Base-by-base conservation (phyloP, 1,284 basidiomycete species). In the Moesziomyces antarcticus region DNA sequence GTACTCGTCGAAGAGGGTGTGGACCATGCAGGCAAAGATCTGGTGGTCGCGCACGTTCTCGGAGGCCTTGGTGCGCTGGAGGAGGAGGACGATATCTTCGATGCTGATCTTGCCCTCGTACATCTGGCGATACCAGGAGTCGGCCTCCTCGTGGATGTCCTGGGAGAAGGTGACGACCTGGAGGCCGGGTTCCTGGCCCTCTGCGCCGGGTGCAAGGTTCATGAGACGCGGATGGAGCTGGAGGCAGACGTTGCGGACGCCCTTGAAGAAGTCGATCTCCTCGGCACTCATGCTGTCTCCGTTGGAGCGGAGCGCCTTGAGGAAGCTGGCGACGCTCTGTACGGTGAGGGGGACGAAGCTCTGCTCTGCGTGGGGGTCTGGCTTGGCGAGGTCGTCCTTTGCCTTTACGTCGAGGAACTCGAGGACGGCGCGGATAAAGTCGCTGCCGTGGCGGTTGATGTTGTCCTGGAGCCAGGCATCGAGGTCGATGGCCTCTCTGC, bases 1-100 rank as follows among this genome's bases (percentile, higher is more conserved):
- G 89, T 97, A 97, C 87, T 99, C 97, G 89, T 99, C 97, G 85
- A 99, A 99, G 56, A 99, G 89, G 86, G 97, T 97, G 86, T 98
- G 95, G 53, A 99, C 90, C 89, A 97, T 96, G 88, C 95, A 98
- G 14, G 95, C 97, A 83, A 99, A 97, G 64, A 97, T 90, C 86
- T 99, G 93, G 83, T 95, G 93, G 78, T 98, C 94, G 70, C 91
- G 90, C 42, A 90, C 84, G 78, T 92, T 93, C 27, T 89, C 88
- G 24, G 95, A 97, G 56, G 89, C 89, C 82, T 95, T 93, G 86
- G 91, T 90, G 51, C 90, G 90, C 85, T 93, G 91, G 42, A 99
- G 89, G 84, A 96, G 90, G 21, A 88, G 86, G 68, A 98, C 92
- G 71, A 99, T 93, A 72, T 96, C 93, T 84, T 98, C 96, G 80